phyloP scores from a whole-genome alignment of 257 asterid species.

The Linderniella brevidens region DNA sequence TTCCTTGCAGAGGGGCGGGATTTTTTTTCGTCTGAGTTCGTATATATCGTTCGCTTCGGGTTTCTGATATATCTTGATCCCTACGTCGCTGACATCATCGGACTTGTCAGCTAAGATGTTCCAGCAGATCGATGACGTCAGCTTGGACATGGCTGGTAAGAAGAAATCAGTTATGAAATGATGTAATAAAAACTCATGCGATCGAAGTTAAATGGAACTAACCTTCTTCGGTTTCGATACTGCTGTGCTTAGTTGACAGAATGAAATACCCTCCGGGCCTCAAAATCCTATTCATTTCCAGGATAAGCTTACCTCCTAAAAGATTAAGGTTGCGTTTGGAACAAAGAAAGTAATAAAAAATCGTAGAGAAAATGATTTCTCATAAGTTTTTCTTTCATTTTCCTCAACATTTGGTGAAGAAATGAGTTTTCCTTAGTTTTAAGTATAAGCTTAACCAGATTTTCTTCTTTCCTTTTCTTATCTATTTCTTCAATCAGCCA shows the following conservation, averaged over 20 bases:
- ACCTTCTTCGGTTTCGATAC: constrained; percentile 91
- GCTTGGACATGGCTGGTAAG: constrained; percentile 52
- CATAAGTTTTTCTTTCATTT: too few species aligned
- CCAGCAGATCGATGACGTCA: constrained; percentile 84
- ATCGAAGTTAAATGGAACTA: constrained; percentile 10
- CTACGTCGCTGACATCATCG: constrained; percentile 76
- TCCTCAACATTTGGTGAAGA: too few species aligned
- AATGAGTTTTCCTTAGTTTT: neutral
- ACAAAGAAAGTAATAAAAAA: too few species aligned
- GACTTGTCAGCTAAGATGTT: constrained; percentile 80
- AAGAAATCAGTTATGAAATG: neutral
- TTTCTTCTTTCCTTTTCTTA: too few species aligned
- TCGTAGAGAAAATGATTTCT: too few species aligned
- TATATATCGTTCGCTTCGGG: constrained; percentile 68
- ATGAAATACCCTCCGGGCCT: constrained; percentile 97
- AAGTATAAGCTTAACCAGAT: too few species aligned
- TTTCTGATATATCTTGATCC: constrained; percentile 74
- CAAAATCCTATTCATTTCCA: constrained; percentile 83
- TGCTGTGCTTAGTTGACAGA: constrained; percentile 53
- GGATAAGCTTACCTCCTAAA: constrained; percentile 80
- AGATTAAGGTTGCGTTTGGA: neutral
- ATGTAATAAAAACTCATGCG: neutral
- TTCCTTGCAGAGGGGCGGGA: constrained; percentile 81
- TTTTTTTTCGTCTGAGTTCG: constrained; percentile 54
- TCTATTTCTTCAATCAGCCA: too few species aligned